Conservation (phyloP, 371 early-diverging fungal genomes). For the Haplosporangium sp. region DNA sequence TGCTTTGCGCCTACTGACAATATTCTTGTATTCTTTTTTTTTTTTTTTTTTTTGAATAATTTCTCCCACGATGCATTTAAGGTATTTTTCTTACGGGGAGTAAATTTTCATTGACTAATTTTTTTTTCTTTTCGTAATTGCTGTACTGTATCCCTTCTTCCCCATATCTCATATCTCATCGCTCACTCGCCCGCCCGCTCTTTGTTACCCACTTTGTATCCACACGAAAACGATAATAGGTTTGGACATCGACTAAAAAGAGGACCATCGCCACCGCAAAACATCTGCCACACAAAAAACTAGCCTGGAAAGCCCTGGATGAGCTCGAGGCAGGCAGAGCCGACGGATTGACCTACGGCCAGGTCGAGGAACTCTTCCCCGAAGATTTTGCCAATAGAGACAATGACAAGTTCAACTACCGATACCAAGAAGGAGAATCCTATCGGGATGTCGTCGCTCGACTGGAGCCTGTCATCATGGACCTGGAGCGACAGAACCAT, state of each 20-base stretch:
- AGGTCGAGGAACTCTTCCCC: constrained; percentile 87
- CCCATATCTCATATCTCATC: constrained; percentile 11
- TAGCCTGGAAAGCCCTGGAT: constrained; percentile 96
- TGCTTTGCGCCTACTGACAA: background rate
- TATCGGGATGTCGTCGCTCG: constrained; percentile 90
- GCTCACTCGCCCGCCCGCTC: background rate
- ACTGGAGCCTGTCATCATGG: constrained; percentile 95
- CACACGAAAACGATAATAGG: constrained; percentile 15
- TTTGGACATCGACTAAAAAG: constrained; percentile 96
- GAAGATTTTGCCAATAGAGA: constrained; percentile 91
- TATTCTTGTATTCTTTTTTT: background rate
- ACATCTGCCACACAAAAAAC: constrained; percentile 81
- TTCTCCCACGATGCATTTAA: background rate
- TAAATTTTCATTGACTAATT: too few species aligned
- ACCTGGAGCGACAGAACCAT: constrained; percentile 93
- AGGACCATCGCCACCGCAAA: constrained; percentile 90
- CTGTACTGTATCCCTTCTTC: constrained; percentile 17
- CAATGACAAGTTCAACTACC: constrained; percentile 92
- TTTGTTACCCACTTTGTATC: background rate
- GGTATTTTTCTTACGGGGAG: too few species aligned
- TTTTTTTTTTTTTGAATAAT: background rate
- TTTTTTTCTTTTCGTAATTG: background rate
- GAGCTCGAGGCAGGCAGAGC: constrained; percentile 97
- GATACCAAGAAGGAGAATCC: constrained; percentile 95
- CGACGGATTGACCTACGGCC: constrained; percentile 97